Base-by-base conservation (phyloP, 2,329 filamentous ascomycete genomes). In the Aspergillus unguis region DNA sequence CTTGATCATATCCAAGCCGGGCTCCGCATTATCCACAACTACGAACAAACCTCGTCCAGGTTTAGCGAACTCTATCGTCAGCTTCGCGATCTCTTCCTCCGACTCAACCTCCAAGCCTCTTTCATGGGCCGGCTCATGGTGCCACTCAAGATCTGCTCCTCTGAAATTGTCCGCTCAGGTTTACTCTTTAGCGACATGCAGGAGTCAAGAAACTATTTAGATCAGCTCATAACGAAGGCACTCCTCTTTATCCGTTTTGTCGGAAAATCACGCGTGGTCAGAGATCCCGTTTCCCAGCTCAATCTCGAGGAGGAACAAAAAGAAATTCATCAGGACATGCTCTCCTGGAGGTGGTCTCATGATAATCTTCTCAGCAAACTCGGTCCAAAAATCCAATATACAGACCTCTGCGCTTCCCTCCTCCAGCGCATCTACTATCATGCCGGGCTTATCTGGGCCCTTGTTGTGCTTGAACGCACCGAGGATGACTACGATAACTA, bases 1-100 rank as follows among this genome's bases (percentile, higher is more conserved):
- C 45, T 63, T 4, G 53, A 62, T 27, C 63, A 65, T 40, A 50
- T 64, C 2, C 46, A 61, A 27, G 57, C 56, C 0, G 61, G 63
- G 0, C 36, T 63, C 6, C 56, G 54, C 23, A 63, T 65, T 9
- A 52, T 65, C 17, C 26, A 54, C 17, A 31, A 38, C 4, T 55
- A 52, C 35, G 44, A 41, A 5, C 45, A 53, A 23, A 23, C 41
- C 17, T 32, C 36, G n/a, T 1, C 40, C 8, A 1, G 29, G 11
- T 17, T 31, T 35, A 52, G 37, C 23, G 44, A 29, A 9, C 52
- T 61, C 71, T 52, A 60, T 27, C 43, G 25, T 1, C 59, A 65
- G 7, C 53, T 65, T 3, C 47, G 48, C 10, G 48, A 56, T 17
- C 44, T 58, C 2, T 59, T 61, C 36, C 40, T 48, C 8, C 59